Percentiles rank a stretch among this genome's conserved stretches.
These are phyloP conservation scores for Usnea hakonensis DNA, from an alignment of 495 filamentous ascomycete genomes.

Conservation along the genomic window DNA sequence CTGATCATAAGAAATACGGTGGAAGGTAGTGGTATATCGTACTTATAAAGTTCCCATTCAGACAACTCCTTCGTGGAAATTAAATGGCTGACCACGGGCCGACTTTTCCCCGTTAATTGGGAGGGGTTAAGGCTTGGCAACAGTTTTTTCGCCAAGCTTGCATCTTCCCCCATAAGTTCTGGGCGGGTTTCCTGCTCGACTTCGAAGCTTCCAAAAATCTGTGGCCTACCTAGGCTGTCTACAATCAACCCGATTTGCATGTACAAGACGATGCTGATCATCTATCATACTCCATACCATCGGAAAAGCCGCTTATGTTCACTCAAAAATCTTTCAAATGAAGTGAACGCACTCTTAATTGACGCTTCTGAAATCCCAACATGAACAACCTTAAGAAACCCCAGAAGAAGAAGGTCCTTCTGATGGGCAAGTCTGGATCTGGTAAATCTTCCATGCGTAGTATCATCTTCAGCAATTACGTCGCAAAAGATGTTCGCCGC, in stretches of 20 bases:
- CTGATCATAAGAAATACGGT: too few relatives aligned
- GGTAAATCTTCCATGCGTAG: slow-evolving; percentile 98
- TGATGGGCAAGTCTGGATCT: slow-evolving; percentile 91
- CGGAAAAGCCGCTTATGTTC: neutral
- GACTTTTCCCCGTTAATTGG: too few relatives aligned
- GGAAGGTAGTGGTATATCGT: too few relatives aligned
- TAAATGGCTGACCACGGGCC: too few relatives aligned
- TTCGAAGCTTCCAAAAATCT: too few relatives aligned
- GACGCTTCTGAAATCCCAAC: neutral
- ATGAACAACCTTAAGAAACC: slow-evolving; percentile 33
- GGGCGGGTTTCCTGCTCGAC: too few relatives aligned
- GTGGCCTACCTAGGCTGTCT: neutral
- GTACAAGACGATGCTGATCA: neutral
- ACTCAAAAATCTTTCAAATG: neutral
- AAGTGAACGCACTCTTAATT: neutral
- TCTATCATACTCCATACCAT: neutral
- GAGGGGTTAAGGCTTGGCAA: neutral
- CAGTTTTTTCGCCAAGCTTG: too few relatives aligned
- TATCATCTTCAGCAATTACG: slow-evolving; percentile 97
- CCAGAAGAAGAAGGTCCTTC: slow-evolving; percentile 51
- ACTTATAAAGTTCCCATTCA: too few relatives aligned
- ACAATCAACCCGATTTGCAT: neutral
- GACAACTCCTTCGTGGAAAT: too few relatives aligned
- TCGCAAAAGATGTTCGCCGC: slow-evolving; percentile 89
- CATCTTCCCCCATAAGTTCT: neutral